phyloP scores from a whole-genome alignment of 2,329 filamentous ascomycete genomes.

The Neonectria ditissima region DNA sequence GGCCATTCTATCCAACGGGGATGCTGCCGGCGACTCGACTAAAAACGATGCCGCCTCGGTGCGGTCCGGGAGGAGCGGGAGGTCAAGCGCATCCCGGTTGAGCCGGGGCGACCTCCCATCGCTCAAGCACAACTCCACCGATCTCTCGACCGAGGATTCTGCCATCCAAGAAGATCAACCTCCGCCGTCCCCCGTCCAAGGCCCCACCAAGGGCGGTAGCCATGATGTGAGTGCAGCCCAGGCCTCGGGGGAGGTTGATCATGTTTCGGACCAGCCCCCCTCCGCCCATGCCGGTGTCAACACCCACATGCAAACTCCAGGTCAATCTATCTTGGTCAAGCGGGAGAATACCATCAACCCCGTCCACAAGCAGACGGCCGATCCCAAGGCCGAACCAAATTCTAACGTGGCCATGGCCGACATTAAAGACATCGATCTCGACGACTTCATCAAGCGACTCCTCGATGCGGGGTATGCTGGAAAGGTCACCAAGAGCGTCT shows the following conservation, averaged over 20 bases:
- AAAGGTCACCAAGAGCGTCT: conserved; percentile 97
- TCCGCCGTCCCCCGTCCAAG: conserved; percentile 89
- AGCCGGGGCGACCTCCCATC: conserved; percentile 59
- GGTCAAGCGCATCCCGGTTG: conserved; percentile 59
- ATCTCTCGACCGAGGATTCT: conserved; percentile 56
- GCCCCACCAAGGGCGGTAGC: conserved; percentile 77
- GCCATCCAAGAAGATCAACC: conserved; percentile 65
- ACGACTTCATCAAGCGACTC: conserved; percentile 96
- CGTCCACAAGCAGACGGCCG: conserved; percentile 61
- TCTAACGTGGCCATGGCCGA: conserved; percentile 84
- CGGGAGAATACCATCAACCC: conserved; percentile 78
- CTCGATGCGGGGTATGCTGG: conserved; percentile 95
- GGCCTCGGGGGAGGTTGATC: conserved; percentile 89
- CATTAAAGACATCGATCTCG: conserved; percentile 91
- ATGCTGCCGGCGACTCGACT: conserved; percentile 68
- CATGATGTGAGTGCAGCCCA: conserved; percentile 85
- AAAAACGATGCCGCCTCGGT: conserved; percentile 77
- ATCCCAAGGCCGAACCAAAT: conserved; percentile 57
- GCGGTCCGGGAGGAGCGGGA: conserved; percentile 74
- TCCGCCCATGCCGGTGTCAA: conserved; percentile 71
- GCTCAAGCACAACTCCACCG: conserved; percentile 56
- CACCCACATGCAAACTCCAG: conserved; percentile 74
- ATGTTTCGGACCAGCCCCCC: conserved; percentile 91
- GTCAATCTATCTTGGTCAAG: conserved; percentile 90
- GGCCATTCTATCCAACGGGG: conserved; percentile 72